Evolutionary conservation across 2,329 filamentous ascomycete species (phyloP).

Genomic region (Mycosphaerella sp.): DNA sequence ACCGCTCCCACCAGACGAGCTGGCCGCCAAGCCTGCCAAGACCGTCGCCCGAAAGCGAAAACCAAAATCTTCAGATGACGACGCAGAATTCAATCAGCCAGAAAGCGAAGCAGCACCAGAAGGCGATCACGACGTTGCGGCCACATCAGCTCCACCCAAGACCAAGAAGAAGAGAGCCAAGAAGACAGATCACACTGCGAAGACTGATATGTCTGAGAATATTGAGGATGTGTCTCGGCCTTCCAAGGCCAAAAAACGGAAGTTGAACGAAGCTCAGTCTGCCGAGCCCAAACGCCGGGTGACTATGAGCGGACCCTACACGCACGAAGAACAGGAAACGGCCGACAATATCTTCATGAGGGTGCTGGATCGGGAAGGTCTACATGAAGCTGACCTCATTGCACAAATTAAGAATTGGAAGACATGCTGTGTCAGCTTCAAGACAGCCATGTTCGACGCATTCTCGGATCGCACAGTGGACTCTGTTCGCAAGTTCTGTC

Average conservation of each 20-base stretch:
- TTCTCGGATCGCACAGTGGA: constrained; percentile 32
- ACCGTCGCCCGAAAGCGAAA: constrained; percentile 11
- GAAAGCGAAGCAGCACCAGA: constrained; percentile 3
- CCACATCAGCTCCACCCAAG: constrained; percentile 1
- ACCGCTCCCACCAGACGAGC: constrained; percentile 2
- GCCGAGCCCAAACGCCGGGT: not conserved
- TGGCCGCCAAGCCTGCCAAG: not conserved
- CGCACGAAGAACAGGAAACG: constrained; percentile 23
- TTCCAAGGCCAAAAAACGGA: constrained; percentile 6
- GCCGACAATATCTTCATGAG: constrained; percentile 26
- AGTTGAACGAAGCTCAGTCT: not conserved
- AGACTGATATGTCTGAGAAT: not conserved
- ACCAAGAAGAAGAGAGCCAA: constrained; percentile 7
- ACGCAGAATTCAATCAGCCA: constrained; percentile 11
- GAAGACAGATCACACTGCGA: not conserved
- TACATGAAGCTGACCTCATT: constrained; percentile 20
- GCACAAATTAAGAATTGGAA: constrained; percentile 25
- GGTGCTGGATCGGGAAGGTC: constrained; percentile 12
- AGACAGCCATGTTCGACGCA: constrained; percentile 23
- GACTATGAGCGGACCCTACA: constrained; percentile 14
- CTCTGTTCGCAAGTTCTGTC: constrained; percentile 41
- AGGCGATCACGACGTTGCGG: constrained; percentile 2
- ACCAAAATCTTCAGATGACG: constrained; percentile 15
- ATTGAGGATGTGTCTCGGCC: not conserved
- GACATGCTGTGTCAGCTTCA: constrained; percentile 30